phyloP scores from a whole-genome alignment of 305 asterid species.

The Euphrasia arctica region DNA sequence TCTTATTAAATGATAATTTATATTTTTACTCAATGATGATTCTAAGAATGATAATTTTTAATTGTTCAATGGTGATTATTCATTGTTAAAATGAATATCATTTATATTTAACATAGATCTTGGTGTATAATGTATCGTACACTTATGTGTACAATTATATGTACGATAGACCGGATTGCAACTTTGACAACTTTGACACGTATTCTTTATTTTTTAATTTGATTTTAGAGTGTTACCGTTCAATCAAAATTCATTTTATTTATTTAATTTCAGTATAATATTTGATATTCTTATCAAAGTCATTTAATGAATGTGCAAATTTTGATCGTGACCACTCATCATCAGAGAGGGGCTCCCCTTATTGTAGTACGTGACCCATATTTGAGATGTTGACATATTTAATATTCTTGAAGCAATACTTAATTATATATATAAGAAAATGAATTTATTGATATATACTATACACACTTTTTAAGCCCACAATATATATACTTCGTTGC shows the following conservation, averaged over 20 bases:
- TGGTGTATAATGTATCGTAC: too few relatives aligned
- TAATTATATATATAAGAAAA: not conserved
- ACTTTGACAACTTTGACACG: too few relatives aligned
- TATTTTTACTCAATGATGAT: too few relatives aligned
- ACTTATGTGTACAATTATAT: too few relatives aligned
- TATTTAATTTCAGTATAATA: too few relatives aligned
- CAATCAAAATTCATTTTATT: too few relatives aligned
- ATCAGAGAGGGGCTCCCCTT: conserved; percentile 27
- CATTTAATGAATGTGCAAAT: conserved; percentile 31
- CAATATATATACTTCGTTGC: conserved; percentile 3
- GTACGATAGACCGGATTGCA: too few relatives aligned
- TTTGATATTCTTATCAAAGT: not conserved
- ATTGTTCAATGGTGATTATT: too few relatives aligned
- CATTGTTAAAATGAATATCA: too few relatives aligned
- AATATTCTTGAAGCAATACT: not conserved
- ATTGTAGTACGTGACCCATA: not conserved
- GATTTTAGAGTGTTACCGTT: not conserved
- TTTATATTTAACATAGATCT: too few relatives aligned
- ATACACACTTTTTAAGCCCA: not conserved
- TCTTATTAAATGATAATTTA: too few relatives aligned
- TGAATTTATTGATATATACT: conserved; percentile 9
- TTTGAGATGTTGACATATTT: conserved; percentile 23
- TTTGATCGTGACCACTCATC: conserved; percentile 29
- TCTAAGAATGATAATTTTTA: too few relatives aligned
- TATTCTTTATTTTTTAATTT: conserved; percentile 13